Conservation (phyloP, 805 yeast species). For the Yamadazyma phyllophila region DNA sequence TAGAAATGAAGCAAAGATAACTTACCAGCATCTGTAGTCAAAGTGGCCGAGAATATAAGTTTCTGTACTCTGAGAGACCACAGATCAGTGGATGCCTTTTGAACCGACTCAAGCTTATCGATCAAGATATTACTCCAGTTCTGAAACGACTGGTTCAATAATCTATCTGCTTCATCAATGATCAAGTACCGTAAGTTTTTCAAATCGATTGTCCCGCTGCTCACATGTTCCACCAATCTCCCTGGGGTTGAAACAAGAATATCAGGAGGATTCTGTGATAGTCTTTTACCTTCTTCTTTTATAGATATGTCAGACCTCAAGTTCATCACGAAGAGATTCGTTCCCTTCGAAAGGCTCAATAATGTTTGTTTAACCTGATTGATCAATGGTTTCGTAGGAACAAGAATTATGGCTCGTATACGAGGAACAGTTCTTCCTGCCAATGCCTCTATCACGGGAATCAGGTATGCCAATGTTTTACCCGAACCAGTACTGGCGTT, state of each 20-base stretch:
- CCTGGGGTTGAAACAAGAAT: slow-evolving; percentile 75
- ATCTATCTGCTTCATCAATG: slow-evolving; percentile 79
- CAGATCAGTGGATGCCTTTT: slow-evolving; percentile 4
- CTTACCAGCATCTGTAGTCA: slow-evolving; percentile 90
- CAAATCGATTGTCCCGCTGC: slow-evolving; percentile 42
- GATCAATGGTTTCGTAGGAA: slow-evolving; percentile 88
- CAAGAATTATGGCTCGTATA: slow-evolving; percentile 71
- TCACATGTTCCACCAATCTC: slow-evolving; percentile 73
- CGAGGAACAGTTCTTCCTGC: slow-evolving; percentile 64
- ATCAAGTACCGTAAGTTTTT: slow-evolving; percentile 58
- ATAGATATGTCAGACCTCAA: slow-evolving; percentile 51
- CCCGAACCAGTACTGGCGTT: slow-evolving; percentile 97
- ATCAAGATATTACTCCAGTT: slow-evolving; percentile 77
- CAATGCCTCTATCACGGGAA: slow-evolving; percentile 77
- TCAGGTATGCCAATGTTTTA: slow-evolving; percentile 82
- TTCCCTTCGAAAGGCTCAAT: slow-evolving; percentile 58
- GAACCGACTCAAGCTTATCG: slow-evolving; percentile 24
- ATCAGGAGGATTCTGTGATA: slow-evolving; percentile 55
- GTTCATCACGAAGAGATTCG: slow-evolving; percentile 61
- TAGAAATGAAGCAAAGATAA: slow-evolving; percentile 66
- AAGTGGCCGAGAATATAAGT: slow-evolving; percentile 86
- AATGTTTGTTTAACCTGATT: slow-evolving; percentile 75
- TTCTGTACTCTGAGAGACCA: slow-evolving; percentile 49
- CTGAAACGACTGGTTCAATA: slow-evolving; percentile 86
- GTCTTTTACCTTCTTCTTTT: slow-evolving; percentile 61